Conservation (phyloP, 2,329 filamentous ascomycete genomes). For the Thielaviopsis punctulata region DNA sequence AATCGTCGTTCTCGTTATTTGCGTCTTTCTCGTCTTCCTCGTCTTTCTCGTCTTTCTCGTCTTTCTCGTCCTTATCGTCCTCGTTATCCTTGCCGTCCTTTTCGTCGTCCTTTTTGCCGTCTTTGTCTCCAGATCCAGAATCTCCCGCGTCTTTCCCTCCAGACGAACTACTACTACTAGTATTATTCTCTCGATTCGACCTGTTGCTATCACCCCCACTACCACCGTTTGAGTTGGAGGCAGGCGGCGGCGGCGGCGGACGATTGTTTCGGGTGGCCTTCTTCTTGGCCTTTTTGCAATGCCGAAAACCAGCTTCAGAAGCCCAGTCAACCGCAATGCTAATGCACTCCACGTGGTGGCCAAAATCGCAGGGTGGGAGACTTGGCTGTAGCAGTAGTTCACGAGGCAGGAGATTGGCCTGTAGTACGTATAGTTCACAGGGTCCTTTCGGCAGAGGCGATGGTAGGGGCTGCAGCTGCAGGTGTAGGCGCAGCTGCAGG, state of each 20-base stretch:
- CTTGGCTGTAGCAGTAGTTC: background rate
- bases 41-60: background rate
- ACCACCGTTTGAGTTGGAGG: background rate
- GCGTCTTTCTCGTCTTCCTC: background rate
- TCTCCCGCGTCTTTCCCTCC: background rate
- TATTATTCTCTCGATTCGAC: background rate
- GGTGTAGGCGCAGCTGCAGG: background rate
- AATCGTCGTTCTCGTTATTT: background rate
- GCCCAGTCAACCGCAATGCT: slow-evolving; percentile 16
- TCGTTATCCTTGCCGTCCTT: too few species aligned
- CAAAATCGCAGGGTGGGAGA: too few species aligned
- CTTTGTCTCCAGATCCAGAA: slow-evolving; percentile 9
- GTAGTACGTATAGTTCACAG: slow-evolving; percentile 1
- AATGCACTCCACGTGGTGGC: slow-evolving; percentile 4
- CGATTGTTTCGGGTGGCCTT: slow-evolving; percentile 1
- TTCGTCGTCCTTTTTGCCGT: slow-evolving; percentile 11
- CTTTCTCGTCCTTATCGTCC: slow-evolving; percentile 9
- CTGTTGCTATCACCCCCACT: background rate
- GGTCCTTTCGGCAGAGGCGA: slow-evolving; percentile 12
- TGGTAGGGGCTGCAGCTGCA: slow-evolving; percentile 16
- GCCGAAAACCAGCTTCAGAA: slow-evolving; percentile 12
- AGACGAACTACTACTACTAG: background rate
- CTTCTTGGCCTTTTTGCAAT: slow-evolving; percentile 15
- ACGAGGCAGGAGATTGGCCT: background rate
- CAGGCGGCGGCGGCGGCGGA: background rate